phyloP scores from a whole-genome alignment of 805 yeast genomes.

The Torulaspora microellipsoides region DNA sequence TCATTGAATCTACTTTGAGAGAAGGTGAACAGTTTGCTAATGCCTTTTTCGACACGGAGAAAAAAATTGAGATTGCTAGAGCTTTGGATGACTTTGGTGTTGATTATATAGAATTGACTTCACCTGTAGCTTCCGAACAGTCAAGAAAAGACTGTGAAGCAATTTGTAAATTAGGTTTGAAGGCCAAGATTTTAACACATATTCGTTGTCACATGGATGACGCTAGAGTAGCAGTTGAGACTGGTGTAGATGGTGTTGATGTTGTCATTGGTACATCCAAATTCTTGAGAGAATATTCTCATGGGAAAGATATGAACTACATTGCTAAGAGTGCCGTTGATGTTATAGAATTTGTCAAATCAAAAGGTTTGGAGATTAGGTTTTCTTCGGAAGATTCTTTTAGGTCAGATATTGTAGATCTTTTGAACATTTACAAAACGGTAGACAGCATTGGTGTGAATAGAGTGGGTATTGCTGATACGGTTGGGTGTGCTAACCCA shows the following conservation, averaged over 20 bases:
- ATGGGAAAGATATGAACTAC: conserved; percentile 98
- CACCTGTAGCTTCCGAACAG: conserved; percentile 97
- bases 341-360: conserved; percentile 94
- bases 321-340: conserved; percentile 94
- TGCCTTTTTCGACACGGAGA: conserved; percentile 90
- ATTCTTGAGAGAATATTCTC: conserved; percentile 88
- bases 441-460: conserved; percentile 97
- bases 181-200: conserved; percentile 93
- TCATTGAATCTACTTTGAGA: conserved; percentile 92
- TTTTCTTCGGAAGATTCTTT: conserved; percentile 96
- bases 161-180: conserved; percentile 94
- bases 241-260: conserved; percentile 99
- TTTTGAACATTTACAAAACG: conserved; percentile 90
- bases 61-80: conserved; percentile 93
- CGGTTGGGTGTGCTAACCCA: conserved; percentile 99
- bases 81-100: conserved; percentile 98
- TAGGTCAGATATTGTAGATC: conserved; percentile 93
- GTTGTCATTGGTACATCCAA: conserved; percentile 97
- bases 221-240: conserved; percentile 92
- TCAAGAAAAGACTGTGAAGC: conserved; percentile 93
- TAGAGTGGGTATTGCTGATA: conserved; percentile 98
- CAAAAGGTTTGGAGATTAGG: conserved; percentile 93
- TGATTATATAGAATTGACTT: conserved; percentile 96
- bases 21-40: conserved; percentile 99
- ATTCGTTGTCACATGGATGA: conserved; percentile 99